These are phyloP conservation scores for Mycosphaerella sp. DNA, from an alignment of 2,329 filamentous ascomycete species.

Conservation along the genomic window DNA sequence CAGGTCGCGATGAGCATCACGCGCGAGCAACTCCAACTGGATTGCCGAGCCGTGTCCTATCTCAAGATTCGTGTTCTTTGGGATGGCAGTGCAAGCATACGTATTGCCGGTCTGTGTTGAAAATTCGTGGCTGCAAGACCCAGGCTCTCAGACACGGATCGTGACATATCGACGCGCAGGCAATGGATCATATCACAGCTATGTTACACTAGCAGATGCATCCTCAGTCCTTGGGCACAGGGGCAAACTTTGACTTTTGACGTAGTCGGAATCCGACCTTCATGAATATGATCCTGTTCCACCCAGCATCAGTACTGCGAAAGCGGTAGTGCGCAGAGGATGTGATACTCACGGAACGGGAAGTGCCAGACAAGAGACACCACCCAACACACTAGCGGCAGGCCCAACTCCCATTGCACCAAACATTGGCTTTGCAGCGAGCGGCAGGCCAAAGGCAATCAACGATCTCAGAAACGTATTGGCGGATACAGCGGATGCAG, in stretches of 20 bases:
- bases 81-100: slow-evolving; percentile 36
- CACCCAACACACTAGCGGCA: slow-evolving; percentile 40
- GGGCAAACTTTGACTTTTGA: slow-evolving; percentile 36
- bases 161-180: background rate
- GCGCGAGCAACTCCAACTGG: too few relatives aligned
- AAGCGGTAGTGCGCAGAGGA: background rate
- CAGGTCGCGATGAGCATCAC: slow-evolving; percentile 39
- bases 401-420: slow-evolving; percentile 39
- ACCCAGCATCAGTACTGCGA: background rate
- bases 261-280: slow-evolving; percentile 38
- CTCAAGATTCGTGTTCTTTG: background rate
- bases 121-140: slow-evolving; percentile 27
- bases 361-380: slow-evolving; percentile 36
- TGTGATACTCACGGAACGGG: slow-evolving; percentile 35
- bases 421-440: slow-evolving; percentile 39
- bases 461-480: slow-evolving; percentile 46
- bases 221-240: slow-evolving; percentile 9
- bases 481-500: slow-evolving; percentile 46
- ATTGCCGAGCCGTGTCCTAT: too few relatives aligned
- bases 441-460: slow-evolving; percentile 37
- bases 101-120: slow-evolving; percentile 37
- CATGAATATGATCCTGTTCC: slow-evolving; percentile 38
- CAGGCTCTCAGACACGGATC: slow-evolving; percentile 30
- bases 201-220: background rate
- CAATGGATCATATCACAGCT: background rate